Evolutionary conservation across 2,329 filamentous ascomycete species (phyloP), one percentile per base, ranked within the genome.

Genomic region (Trichoderma oligosporum): DNA sequence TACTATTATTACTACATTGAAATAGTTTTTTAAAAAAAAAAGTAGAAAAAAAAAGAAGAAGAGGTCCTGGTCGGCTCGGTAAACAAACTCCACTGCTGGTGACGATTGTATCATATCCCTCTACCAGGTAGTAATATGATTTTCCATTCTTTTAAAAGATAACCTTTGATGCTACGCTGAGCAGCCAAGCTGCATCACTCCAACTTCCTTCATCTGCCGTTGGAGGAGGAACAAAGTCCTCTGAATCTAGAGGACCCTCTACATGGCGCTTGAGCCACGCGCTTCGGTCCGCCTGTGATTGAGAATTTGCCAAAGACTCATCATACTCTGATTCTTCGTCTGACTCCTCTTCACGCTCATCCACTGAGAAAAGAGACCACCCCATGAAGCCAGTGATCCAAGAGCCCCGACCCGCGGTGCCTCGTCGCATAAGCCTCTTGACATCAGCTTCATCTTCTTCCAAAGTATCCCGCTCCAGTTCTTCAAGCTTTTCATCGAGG

Each of bases 111-210:
- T 22, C 22, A 24, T 52, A 12, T 7, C 18, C 24, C 16, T 42
- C n/a, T n/a, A n/a, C n/a, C n/a, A n/a, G n/a, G n/a, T n/a, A n/a
- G n/a, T 7, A 18, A 27, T 22, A 18, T 12, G 11, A 29, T 9
- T 38, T 49, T 25, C 31, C 33, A 27, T 16, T 31, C 45, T 59
- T n/a, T n/a, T 36, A 84, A 61, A 85, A 75, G 63, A 85, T 73
- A 42, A 85, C 80, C 65, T 83, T 85, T 24, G 80, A 79, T 9
- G 84, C 85, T 61, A 88, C 83, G 61, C 79, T 85, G 56, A 88
- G 70, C 45, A 88, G 70, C 85, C 85, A 88, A 14, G 83, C 83
- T 24, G 84, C 85, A 69, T 88, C 85, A 58, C 82, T 78, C 85
- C 84, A 87, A 7, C 79, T 80, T 14, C 82, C 83, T 41, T 82